Percentiles rank a stretch among this genome's conserved stretches.
phyloP scores from a whole-genome alignment of 805 yeast genomes.

The Myxozyma kluyveri region DNA sequence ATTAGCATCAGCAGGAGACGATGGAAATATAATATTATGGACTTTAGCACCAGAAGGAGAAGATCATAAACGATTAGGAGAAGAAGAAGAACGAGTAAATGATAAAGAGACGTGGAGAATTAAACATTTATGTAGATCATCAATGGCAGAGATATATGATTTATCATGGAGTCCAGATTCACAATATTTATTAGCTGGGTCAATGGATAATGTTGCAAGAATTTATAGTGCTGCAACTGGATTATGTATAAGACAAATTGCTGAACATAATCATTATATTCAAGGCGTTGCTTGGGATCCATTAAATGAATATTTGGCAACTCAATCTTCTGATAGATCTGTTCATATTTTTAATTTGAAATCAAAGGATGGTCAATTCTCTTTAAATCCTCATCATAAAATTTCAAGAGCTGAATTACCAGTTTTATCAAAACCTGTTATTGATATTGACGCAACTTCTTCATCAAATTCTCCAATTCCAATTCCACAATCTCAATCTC shows the following conservation, averaged over 20 bases:
- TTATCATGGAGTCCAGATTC: conserved; percentile 90
- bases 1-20: conserved; percentile 93
- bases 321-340: conserved; percentile 87
- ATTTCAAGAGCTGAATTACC: conserved; percentile 60
- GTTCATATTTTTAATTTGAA: conserved; percentile 63
- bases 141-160: conserved; percentile 81
- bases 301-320: conserved; percentile 64
- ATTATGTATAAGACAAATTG: conserved; percentile 54
- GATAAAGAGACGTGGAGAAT: conserved; percentile 71
- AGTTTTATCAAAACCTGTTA: conserved; percentile 28
- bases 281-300: conserved; percentile 99
- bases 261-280: conserved; percentile 82
- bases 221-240: conserved; percentile 62
- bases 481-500: neutral
- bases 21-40: conserved; percentile 88
- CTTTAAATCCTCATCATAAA: conserved; percentile 46
- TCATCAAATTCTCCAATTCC: conserved; percentile 1
- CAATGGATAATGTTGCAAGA: conserved; percentile 83
- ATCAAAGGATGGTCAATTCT: conserved; percentile 37
- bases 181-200: conserved; percentile 73
- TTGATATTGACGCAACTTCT: conserved; percentile 12
- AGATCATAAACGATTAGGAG: conserved; percentile 21
- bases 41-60: conserved; percentile 36
- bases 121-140: conserved; percentile 55
- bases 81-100: conserved; percentile 23